Evolutionary conservation across 148 eudicot genomes (phyloP), one percentile per base, ranked within the genome.

Genomic region (Agrostemma githago): DNA sequence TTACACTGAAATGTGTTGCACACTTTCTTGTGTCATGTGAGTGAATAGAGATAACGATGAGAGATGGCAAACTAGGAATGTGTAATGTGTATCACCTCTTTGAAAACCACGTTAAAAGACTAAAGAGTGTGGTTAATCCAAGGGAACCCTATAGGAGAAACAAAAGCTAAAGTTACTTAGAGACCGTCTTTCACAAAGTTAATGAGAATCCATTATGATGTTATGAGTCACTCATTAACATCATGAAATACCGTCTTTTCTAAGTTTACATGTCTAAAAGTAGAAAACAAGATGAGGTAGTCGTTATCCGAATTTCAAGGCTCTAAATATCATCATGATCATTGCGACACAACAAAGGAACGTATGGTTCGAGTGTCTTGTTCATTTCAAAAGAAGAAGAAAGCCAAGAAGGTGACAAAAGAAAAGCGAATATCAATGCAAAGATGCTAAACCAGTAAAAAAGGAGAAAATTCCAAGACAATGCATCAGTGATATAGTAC

Each of bases 371-470:
- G 1, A 26, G 34, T 26, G 34, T 26, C 34, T 26, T 26, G 34
- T 26, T 26, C 34, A 26, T 26, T 26, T 43, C 41, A 59, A 68
- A 60, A 19, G 12, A 42, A 17, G 56, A 11, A 40, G 41, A 16
- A 75, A 56, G 17, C 26, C 19, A 12, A 8, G 42, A 54, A 66
- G 56, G 66, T 2, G 66, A 68, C 53, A 41, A 57, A 26, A 64
- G 48, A 44, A 19, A 0, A 59, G 3, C 56, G 66, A 75, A 66
- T 56, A 75, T 54, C 77, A 41, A 75, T 66, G 77, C 77, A 74
- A 54, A 74, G 77, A 74, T 74, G 65, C 77, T 40, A 1, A 64
- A 5, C 26, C 15, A 12, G 57, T 11, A n/a, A 19, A 74, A 34
- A 42, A 71, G 43, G 4, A 37, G 11, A 41, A 56, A 75, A 42